Conservation (phyloP, 306 rosid species). For the Cucumis cinereus region DNA sequence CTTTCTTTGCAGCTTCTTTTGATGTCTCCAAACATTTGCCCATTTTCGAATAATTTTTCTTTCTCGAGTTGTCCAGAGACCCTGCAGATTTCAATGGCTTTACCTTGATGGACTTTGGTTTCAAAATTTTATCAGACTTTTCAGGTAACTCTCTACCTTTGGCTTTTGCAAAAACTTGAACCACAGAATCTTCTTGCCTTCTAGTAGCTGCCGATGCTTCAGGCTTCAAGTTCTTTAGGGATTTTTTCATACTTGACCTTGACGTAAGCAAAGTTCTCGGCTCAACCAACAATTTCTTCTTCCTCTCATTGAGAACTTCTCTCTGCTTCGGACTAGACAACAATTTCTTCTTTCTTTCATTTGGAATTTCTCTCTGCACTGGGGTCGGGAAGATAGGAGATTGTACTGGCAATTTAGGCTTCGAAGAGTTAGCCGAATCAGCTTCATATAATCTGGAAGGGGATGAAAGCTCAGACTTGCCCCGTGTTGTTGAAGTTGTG, state of each 20-base stretch:
- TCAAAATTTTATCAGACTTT: slow-evolving; percentile 21
- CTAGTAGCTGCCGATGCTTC: slow-evolving; percentile 21
- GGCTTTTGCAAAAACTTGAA: slow-evolving; percentile 13
- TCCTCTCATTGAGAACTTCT: slow-evolving; percentile 18
- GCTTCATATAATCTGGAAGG: slow-evolving; percentile 16
- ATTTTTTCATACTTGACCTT: slow-evolving; percentile 14
- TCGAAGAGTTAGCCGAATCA: neutral
- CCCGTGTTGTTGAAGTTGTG: neutral
- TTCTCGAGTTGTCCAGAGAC: slow-evolving; percentile 18
- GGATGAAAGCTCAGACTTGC: slow-evolving; percentile 17
- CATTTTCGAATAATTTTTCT: slow-evolving; percentile 22
- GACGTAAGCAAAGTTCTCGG: slow-evolving; percentile 18
- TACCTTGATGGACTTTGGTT: slow-evolving; percentile 16
- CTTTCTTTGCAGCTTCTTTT: slow-evolving; percentile 31
- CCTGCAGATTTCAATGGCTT: slow-evolving; percentile 23
- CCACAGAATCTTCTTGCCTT: slow-evolving; percentile 20
- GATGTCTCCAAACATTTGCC: slow-evolving; percentile 21
- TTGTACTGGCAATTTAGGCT: slow-evolving; percentile 11
- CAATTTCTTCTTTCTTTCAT: slow-evolving; percentile 24
- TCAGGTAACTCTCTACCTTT: slow-evolving; percentile 24
- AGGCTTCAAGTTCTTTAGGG: slow-evolving; percentile 21
- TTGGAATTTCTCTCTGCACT: slow-evolving; percentile 10
- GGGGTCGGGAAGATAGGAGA: slow-evolving; percentile 21
- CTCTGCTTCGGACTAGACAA: slow-evolving; percentile 12
- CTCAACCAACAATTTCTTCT: slow-evolving; percentile 27